Conservation (phyloP, 2,329 filamentous ascomycete genomes). For the Diaporthe caulivora region DNA sequence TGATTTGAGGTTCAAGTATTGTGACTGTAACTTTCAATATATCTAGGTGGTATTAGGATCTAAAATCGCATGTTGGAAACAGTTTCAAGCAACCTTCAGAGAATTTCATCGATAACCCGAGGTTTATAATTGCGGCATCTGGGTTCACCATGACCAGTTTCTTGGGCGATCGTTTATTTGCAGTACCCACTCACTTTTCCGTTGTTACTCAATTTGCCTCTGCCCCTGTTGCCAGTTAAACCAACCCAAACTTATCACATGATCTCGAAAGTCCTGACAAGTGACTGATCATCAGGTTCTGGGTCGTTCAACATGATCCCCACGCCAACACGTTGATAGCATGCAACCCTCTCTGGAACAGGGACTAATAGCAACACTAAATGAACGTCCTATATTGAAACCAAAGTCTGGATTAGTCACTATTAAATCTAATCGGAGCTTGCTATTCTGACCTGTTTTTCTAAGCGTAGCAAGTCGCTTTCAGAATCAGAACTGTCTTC, state of each 20-base stretch:
- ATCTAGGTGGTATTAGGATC: no score
- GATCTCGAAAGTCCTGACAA: not conserved
- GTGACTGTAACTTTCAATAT: no score
- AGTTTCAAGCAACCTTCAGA: no score
- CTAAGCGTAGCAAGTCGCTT: not conserved
- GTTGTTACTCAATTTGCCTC: no score
- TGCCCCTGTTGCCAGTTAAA: no score
- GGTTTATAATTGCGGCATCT: no score
- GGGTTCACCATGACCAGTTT: no score
- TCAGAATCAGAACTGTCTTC: not conserved
- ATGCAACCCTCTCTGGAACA: not conserved
- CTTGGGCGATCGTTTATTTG: no score
- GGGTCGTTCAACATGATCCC: not conserved
- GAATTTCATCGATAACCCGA: no score
- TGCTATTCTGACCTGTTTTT: not conserved
- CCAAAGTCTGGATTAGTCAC: not conserved
- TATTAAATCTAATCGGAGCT: fast-evolving
- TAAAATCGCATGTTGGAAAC: no score
- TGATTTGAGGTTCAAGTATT: no score
- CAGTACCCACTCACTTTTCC: no score
- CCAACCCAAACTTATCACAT: not conserved
- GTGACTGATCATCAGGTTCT: not conserved
- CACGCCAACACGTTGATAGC: not conserved
- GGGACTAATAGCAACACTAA: not conserved
- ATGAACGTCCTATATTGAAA: not conserved